These are phyloP conservation scores for Cutaneotrichosporon cyanovorans DNA, from an alignment of 1,284 basidiomycete species.

Conservation along the genomic window DNA sequence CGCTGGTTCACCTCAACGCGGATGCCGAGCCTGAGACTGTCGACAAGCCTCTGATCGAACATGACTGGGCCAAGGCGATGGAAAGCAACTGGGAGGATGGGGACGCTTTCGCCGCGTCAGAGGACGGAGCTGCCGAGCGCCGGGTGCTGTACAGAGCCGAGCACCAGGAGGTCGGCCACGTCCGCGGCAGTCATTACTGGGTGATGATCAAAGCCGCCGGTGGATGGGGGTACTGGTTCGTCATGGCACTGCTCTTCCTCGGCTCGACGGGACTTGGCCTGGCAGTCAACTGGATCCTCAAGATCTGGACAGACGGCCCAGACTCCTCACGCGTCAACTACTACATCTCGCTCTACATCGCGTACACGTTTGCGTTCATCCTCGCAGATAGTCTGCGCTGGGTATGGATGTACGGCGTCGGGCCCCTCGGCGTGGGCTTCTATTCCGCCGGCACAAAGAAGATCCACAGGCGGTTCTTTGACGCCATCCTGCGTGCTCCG, in stretches of 20 bases:
- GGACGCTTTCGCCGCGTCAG: too few relatives aligned
- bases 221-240: constrained; percentile 42
- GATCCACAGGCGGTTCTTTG: constrained; percentile 56
- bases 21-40: not conserved
- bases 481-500: constrained; percentile 58
- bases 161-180: constrained; percentile 54
- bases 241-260: constrained; percentile 26
- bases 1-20: constrained; percentile 2
- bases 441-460: constrained; percentile 55
- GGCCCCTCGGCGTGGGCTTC: constrained; percentile 47
- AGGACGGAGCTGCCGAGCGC: too few relatives aligned
- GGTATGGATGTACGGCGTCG: constrained; percentile 44
- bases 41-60: not conserved
- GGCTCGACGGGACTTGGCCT: constrained; percentile 23
- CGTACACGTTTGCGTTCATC: constrained; percentile 15
- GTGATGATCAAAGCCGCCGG: constrained; percentile 40
- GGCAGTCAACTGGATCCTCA: constrained; percentile 21
- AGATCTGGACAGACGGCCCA: constrained; percentile 36
- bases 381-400: constrained; percentile 29
- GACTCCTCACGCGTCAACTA: constrained; percentile 24
- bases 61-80: not conserved
- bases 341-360: constrained; percentile 31
- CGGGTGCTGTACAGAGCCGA: constrained; percentile 59
- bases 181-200: constrained; percentile 31
- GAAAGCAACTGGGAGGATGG: not conserved